A percentile compares a stretch with the other conserved stretches of the same genome.
These are phyloP conservation scores for Corniculantispora saksenae DNA, from an alignment of 2,329 filamentous ascomycete genomes.

Conservation along the genomic window DNA sequence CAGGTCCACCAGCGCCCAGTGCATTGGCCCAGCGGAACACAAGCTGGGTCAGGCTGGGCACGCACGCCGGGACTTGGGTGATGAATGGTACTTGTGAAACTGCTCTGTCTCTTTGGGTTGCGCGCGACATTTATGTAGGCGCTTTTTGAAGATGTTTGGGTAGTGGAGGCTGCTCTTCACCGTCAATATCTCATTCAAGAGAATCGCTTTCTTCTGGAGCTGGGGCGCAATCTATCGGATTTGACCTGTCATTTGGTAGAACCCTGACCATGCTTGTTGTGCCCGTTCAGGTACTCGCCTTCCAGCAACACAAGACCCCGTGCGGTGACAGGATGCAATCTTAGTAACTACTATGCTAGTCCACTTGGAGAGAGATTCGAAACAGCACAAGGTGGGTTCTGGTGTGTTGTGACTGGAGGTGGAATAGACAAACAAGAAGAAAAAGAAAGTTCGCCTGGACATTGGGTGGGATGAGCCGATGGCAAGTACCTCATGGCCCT, in stretches of 20 bases:
- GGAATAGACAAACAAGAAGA: background rate
- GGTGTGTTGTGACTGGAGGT: background rate
- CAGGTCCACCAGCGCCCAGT: background rate
- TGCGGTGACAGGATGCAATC: background rate
- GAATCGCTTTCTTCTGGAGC: background rate
- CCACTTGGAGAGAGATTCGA: background rate
- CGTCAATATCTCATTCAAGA: background rate
- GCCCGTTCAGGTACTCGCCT: background rate
- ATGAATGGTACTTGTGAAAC: background rate
- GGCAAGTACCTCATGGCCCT: no score
- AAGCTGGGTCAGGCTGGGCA: no score
- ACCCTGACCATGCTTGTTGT: background rate
- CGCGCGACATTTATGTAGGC: background rate
- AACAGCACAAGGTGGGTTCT: background rate
- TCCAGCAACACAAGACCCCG: background rate
- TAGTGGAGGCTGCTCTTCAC: background rate
- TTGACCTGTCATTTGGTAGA: conserved; percentile 1
- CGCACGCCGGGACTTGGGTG: no score
- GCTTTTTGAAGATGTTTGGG: background rate
- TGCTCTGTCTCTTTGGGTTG: background rate
- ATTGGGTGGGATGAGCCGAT: background rate
- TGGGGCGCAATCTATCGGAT: background rate
- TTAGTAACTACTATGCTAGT: background rate
- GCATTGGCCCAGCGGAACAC: background rate
- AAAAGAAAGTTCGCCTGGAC: background rate